Percentiles rank a stretch among this genome's conserved stretches.
Conservation (phyloP, 306 rosid genomes). For the Pyrus communis region DNA sequence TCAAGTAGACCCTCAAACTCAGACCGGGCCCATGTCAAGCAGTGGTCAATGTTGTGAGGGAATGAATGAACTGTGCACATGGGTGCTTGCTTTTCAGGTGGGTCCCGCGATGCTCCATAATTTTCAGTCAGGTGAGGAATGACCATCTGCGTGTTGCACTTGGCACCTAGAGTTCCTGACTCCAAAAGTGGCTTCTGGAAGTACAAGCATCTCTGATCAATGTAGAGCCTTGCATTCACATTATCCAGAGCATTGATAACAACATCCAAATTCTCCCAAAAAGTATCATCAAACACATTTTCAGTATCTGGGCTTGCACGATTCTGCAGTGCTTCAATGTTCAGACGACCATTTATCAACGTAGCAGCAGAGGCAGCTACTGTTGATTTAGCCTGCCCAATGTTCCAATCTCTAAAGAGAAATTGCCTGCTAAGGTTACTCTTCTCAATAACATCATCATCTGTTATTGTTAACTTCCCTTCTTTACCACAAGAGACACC, state of each 20-base stretch:
- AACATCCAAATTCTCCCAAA: slow-evolving; percentile 22
- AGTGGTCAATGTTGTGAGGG: slow-evolving; percentile 25
- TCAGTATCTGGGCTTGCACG: slow-evolving; percentile 18
- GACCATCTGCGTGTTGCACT: slow-evolving; percentile 25
- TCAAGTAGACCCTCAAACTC: slow-evolving; percentile 24
- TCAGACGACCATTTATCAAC: background rate
- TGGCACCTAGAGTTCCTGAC: slow-evolving; percentile 21
- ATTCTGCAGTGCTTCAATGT: slow-evolving; percentile 17
- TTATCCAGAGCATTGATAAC: slow-evolving; percentile 21
- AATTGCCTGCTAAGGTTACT: slow-evolving; percentile 23
- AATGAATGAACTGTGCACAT: slow-evolving; percentile 24
- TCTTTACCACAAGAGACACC: slow-evolving; percentile 16
- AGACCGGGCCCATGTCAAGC: slow-evolving; percentile 24
- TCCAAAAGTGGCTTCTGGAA: slow-evolving; percentile 25
- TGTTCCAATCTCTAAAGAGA: slow-evolving; percentile 25
- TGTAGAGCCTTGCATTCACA: slow-evolving; percentile 23
- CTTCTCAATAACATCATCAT: slow-evolving; percentile 23
- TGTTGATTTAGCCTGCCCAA: slow-evolving; percentile 20
- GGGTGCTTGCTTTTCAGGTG: slow-evolving; percentile 25
- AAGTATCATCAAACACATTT: slow-evolving; percentile 17
- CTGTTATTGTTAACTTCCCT: slow-evolving; percentile 18
- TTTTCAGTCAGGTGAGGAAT: slow-evolving; percentile 23
- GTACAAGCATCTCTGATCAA: slow-evolving; percentile 19
- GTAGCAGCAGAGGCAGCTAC: slow-evolving; percentile 24
- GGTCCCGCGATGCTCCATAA: slow-evolving; percentile 20